Conservation (phyloP, 495 filamentous ascomycete species). For the Talaromyces liani region DNA sequence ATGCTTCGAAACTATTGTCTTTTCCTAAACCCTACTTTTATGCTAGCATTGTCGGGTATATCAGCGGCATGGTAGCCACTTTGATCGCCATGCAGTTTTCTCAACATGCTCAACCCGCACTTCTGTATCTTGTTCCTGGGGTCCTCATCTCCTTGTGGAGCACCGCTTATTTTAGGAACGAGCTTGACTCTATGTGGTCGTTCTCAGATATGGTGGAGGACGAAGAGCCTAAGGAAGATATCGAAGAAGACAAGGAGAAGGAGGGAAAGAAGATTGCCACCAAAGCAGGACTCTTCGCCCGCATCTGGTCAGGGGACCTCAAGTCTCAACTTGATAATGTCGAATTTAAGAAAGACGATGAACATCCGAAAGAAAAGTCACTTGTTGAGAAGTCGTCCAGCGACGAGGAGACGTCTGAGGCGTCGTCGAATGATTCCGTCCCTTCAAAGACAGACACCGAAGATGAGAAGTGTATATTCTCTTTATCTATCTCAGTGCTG, state of each 20-base stretch:
- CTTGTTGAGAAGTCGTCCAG: background rate
- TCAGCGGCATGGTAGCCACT: conserved; percentile 70
- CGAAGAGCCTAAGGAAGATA: conserved; percentile 18
- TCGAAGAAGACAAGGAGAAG: conserved; percentile 16
- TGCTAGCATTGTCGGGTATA: conserved; percentile 69
- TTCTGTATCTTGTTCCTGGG: conserved; percentile 87
- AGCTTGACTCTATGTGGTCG: conserved; percentile 65
- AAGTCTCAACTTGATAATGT: conserved; percentile 10
- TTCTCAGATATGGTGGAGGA: conserved; percentile 62
- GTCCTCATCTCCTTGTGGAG: conserved; percentile 71
- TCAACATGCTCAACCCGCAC: conserved; percentile 79
- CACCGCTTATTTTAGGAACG: conserved; percentile 65
- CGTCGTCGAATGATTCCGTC: background rate
- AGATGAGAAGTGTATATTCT: conserved; percentile 19
- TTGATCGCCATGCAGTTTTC: conserved; percentile 69
- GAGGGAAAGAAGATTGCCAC: conserved; percentile 14
- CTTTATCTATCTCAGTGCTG: conserved; percentile 29
- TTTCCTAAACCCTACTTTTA: conserved; percentile 90
- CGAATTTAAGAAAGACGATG: conserved; percentile 11
- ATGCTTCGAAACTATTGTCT: conserved; percentile 17
- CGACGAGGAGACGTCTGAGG: background rate
- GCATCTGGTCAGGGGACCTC: conserved; percentile 21
- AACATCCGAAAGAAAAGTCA: background rate
- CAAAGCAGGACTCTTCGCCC: conserved; percentile 10
- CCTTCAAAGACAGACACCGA: conserved; percentile 9